phyloP scores from a whole-genome alignment of 2,329 filamentous ascomycete genomes.

The Elsinoe australis region DNA sequence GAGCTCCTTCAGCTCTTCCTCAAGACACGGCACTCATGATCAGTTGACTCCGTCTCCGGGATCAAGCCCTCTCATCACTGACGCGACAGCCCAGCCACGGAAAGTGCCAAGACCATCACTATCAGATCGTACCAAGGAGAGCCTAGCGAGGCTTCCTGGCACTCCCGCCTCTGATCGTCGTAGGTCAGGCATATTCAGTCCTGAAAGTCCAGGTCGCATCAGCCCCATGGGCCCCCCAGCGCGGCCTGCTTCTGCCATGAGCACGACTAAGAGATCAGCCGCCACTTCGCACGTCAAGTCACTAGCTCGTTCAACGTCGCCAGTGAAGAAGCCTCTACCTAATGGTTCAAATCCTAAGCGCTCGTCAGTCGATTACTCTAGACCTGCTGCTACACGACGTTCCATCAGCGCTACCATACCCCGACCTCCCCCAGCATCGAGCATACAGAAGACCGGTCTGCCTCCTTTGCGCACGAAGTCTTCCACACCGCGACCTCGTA shows the following conservation, averaged over 20 bases:
- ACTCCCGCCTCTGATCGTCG: slow-evolving; percentile 64
- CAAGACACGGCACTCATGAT: slow-evolving; percentile 32
- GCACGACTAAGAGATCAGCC: slow-evolving; percentile 44
- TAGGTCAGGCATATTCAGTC: slow-evolving; percentile 64
- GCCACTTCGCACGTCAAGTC: slow-evolving; percentile 32
- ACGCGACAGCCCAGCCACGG: slow-evolving; percentile 25
- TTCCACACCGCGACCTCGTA: slow-evolving; percentile 10
- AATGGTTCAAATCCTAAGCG: neutral
- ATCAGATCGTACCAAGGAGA: slow-evolving; percentile 79
- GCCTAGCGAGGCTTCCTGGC: slow-evolving; percentile 66
- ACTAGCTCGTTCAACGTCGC: slow-evolving; percentile 28
- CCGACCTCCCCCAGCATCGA: slow-evolving; percentile 8
- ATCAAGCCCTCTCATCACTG: slow-evolving; percentile 22
- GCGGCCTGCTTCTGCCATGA: slow-evolving; percentile 55
- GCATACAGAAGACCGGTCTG: slow-evolving; percentile 1
- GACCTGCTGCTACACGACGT: neutral
- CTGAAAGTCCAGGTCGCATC: slow-evolving; percentile 51
- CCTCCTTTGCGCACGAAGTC: neutral
- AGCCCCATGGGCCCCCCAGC: slow-evolving; percentile 54
- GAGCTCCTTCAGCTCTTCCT: slow-evolving; percentile 37
- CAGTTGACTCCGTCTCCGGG: slow-evolving; percentile 13
- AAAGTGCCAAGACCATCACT: slow-evolving; percentile 51
- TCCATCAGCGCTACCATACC: slow-evolving; percentile 16
- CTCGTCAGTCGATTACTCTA: neutral
- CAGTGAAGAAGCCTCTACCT: slow-evolving; percentile 23